These are phyloP conservation scores for Brettanomyces nanus DNA, from an alignment of 805 yeast species.

Conservation along the genomic window DNA sequence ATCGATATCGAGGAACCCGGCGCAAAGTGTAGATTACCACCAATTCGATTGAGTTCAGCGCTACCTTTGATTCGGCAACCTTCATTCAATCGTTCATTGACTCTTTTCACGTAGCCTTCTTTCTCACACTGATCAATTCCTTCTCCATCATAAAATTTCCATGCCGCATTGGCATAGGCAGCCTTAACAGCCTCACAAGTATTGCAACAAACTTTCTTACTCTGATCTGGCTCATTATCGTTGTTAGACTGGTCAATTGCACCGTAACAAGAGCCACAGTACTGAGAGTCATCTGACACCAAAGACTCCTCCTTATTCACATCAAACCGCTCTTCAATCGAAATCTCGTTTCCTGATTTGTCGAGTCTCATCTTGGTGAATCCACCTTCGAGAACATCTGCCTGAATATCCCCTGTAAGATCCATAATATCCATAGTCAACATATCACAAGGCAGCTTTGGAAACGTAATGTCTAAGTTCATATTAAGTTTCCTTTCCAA, in stretches of 20 bases:
- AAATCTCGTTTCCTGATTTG: slow-evolving; percentile 39
- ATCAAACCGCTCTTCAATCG: slow-evolving; percentile 30
- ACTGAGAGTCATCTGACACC: slow-evolving; percentile 25
- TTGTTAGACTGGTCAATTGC: slow-evolving; percentile 53
- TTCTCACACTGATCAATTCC: slow-evolving; percentile 84
- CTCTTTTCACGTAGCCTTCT: slow-evolving; percentile 70
- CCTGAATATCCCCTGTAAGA: slow-evolving; percentile 74
- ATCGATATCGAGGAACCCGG: slow-evolving; percentile 75
- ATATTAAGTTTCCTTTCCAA: slow-evolving; percentile 68
- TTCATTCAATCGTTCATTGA: slow-evolving; percentile 56
- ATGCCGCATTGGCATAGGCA: slow-evolving; percentile 69
- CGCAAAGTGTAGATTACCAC: slow-evolving; percentile 91
- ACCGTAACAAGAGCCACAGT: slow-evolving; percentile 92
- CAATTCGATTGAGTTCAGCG: slow-evolving; percentile 73
- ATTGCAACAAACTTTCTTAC: slow-evolving; percentile 64
- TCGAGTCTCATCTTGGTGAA: slow-evolving; percentile 63
- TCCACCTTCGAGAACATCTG: slow-evolving; percentile 62
- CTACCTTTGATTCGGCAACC: slow-evolving; percentile 86
- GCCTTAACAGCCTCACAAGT: slow-evolving; percentile 71
- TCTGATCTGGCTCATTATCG: slow-evolving; percentile 25
- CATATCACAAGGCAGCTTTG: slow-evolving; percentile 76
- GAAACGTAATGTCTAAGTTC: slow-evolving; percentile 76
- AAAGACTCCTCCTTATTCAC: slow-evolving; percentile 27
- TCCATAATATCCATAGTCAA: slow-evolving; percentile 84
- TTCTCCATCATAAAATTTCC: slow-evolving; percentile 89